A percentile compares a stretch with the other conserved stretches of the same genome.
These are phyloP conservation scores for Tephrocybe sp. DNA, from an alignment of 768 basidiomycete species.

Conservation along the genomic window DNA sequence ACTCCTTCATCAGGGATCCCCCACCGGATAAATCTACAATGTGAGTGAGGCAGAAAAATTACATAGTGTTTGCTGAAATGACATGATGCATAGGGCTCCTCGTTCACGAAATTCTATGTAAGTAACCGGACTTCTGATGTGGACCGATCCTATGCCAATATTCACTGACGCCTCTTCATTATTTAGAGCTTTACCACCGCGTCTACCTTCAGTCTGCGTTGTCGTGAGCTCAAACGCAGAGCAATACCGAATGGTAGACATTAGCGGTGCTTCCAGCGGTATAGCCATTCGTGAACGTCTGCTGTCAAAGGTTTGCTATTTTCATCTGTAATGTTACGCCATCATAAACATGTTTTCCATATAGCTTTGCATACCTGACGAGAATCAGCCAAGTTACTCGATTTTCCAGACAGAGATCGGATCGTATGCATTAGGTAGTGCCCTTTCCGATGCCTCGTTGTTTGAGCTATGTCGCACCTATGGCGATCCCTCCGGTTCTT, in stretches of 20 bases:
- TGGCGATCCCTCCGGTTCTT: slow-evolving; percentile 44
- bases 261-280: slow-evolving; percentile 44
- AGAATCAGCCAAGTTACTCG: slow-evolving; percentile 33
- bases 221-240: slow-evolving; percentile 49
- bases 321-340: not conserved
- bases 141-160: not conserved
- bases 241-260: slow-evolving; percentile 46
- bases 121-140: not conserved
- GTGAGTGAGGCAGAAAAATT: slow-evolving; percentile 4
- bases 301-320: slow-evolving; percentile 35
- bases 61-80: not conserved
- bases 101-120: slow-evolving; percentile 15
- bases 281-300: slow-evolving; percentile 43
- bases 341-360: not conserved
- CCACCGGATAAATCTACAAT: slow-evolving; percentile 10
- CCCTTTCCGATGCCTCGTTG: slow-evolving; percentile 37
- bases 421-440: slow-evolving; percentile 36
- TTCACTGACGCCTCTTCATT: not conserved
- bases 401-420: slow-evolving; percentile 50
- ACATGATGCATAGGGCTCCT: slow-evolving; percentile 3
- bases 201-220: slow-evolving; percentile 37
- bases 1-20: slow-evolving; percentile 14
- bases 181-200: slow-evolving; percentile 16
- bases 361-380: slow-evolving; percentile 43
- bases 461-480: slow-evolving; percentile 40